phyloP scores from a whole-genome alignment of 768 basidiomycete genomes.

The Tylopilus subfusipes region DNA sequence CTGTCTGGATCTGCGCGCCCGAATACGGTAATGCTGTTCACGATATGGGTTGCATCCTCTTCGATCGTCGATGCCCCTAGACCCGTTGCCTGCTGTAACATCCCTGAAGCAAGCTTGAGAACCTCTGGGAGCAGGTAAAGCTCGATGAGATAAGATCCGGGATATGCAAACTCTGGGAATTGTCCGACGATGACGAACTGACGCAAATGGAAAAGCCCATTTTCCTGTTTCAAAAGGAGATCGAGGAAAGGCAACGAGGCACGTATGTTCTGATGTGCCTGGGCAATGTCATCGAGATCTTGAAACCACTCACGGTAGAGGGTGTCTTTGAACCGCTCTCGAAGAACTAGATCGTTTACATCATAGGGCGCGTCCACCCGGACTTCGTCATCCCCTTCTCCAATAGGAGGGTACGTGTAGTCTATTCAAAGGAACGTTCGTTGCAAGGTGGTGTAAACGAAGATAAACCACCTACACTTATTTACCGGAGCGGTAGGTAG shows the following conservation, averaged over 20 bases:
- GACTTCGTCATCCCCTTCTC: constrained; percentile 7
- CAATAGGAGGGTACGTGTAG: constrained; percentile 18
- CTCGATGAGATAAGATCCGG: constrained; percentile 17
- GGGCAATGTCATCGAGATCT: not conserved
- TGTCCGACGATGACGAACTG: constrained; percentile 1
- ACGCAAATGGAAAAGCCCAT: not conserved
- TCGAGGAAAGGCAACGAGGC: not conserved
- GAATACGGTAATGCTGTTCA: constrained; percentile 13
- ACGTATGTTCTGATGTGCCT: not conserved
- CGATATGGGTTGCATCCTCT: not conserved
- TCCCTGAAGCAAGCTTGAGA: not conserved
- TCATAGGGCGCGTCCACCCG: constrained; percentile 14
- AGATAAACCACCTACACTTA: constrained; percentile 7
- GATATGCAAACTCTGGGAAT: constrained; percentile 14
- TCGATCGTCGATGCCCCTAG: too few relatives aligned
- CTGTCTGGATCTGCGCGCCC: not conserved
- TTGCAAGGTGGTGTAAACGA: not conserved
- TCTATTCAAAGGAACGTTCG: constrained; percentile 1
- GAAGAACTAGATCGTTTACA: not conserved
- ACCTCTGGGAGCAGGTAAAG: constrained; percentile 7
- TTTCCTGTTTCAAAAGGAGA: constrained; percentile 5
- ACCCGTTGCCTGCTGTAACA: not conserved
- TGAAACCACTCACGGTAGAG: not conserved
- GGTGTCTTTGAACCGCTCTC: not conserved
- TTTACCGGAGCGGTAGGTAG: not conserved